phyloP scores from a whole-genome alignment of 192 early-diverging fungal species.

The Dimargaris xerosporica region DNA sequence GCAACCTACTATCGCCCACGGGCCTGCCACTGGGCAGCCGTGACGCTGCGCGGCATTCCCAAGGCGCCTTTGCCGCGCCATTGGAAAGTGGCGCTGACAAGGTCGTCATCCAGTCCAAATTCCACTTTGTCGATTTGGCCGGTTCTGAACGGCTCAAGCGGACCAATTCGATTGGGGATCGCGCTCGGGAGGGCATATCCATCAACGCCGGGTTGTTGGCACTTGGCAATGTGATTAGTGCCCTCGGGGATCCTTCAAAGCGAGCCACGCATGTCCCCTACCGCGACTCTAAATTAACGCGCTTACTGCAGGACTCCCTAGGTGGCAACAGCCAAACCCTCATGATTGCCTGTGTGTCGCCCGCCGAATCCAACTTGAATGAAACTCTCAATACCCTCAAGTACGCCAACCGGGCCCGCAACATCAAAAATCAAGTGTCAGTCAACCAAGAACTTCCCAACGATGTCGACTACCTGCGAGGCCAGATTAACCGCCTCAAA shows the following conservation, averaged over 20 bases:
- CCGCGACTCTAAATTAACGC: conserved; percentile 91
- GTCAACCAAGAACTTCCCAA: conserved; percentile 59
- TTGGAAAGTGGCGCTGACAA: conserved; percentile 26
- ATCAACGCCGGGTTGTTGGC: conserved; percentile 94
- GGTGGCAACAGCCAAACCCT: conserved; percentile 90
- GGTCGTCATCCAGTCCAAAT: conserved; percentile 63
- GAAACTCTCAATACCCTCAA: conserved; percentile 93
- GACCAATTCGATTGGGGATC: conserved; percentile 81
- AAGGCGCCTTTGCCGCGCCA: background rate
- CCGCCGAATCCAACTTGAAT: conserved; percentile 64
- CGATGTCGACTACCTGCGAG: conserved; percentile 50
- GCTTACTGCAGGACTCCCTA: conserved; percentile 88
- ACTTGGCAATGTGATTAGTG: conserved; percentile 97
- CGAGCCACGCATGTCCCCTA: conserved; percentile 76
- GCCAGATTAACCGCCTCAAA: conserved; percentile 44
- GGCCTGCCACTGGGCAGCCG: too few relatives aligned
- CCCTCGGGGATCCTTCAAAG: conserved; percentile 63
- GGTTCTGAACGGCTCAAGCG: conserved; percentile 92
- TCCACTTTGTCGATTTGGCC: conserved; percentile 98
- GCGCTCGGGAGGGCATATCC: conserved; percentile 89
- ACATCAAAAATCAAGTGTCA: conserved; percentile 81
- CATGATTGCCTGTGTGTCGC: conserved; percentile 90
- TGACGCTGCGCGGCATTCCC: too few relatives aligned
- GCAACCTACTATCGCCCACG: too few relatives aligned
- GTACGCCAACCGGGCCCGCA: conserved; percentile 90